Evolutionary conservation across 1,284 basidiomycete species (phyloP), one percentile per base, ranked within the genome.

Genomic region (Ceratobasidium sp.): DNA sequence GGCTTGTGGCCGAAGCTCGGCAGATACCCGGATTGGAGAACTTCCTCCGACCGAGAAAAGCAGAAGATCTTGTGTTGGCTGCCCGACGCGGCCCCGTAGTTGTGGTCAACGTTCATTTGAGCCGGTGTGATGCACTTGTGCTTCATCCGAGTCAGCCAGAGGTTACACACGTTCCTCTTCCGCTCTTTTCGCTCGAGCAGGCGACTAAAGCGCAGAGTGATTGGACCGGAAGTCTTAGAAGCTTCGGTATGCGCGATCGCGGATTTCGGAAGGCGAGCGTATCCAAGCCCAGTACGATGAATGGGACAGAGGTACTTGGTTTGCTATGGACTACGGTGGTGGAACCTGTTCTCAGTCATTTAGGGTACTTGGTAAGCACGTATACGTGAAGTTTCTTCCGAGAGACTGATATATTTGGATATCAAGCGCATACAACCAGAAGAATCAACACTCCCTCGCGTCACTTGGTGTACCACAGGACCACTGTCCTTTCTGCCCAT

Each of bases 391-490:
- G n/a, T n/a, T n/a, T n/a, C n/a, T n/a, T n/a, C n/a, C n/a, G n/a
- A n/a, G n/a, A n/a, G n/a, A n/a, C n/a, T n/a, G n/a, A n/a, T n/a
- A n/a, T n/a, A n/a, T 51, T 51, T 23, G n/a, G 6, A 23, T 8
- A 10, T 51, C 8, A 15, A 15, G 23, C 13, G 26, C 35, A 64
- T 31, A 23, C 23, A 64, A 5, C 33, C 39, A 47, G 61, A 26
- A 20, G 3, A 15, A 7, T 35, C 11, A 3, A 3, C 28, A 37
- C 42, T 71, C 7, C 67, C 67, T 4, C 67, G 60, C 37, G 39
- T 71, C n/a, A 71, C 67, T 0, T 71, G 67, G 67, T 71, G 67
- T 51, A 35, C 67, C 4, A 58, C 67, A 17, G 67, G 67, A 3
- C 20, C 54, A 20, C 20, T 71, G 3, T 58, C 54, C 0, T 71